These are phyloP conservation scores for Cladobotryum mycophilum DNA, from an alignment of 2,329 filamentous ascomycete genomes.

Conservation along the genomic window DNA sequence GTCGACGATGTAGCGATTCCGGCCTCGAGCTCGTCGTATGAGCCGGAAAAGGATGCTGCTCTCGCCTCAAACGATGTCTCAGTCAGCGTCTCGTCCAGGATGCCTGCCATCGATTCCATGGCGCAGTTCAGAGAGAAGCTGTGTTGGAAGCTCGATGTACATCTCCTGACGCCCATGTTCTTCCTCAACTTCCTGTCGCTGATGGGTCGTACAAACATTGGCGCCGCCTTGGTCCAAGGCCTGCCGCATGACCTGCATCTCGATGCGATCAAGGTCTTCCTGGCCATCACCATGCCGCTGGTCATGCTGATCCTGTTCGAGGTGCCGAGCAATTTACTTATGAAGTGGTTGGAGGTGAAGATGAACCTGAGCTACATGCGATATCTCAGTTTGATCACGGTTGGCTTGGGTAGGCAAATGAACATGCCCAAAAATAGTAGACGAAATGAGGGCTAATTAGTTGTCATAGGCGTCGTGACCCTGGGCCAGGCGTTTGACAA, in stretches of 20 bases:
- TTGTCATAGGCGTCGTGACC: conserved; percentile 16
- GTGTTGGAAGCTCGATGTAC: conserved; percentile 17
- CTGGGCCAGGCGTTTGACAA: conserved; percentile 20
- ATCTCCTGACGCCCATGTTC: conserved; percentile 20
- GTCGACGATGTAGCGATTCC: too few relatives aligned
- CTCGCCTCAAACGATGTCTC: too few relatives aligned
- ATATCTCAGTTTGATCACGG: conserved; percentile 11
- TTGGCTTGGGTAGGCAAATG: conserved; percentile 13
- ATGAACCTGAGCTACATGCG: too few relatives aligned
- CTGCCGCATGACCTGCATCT: conserved; percentile 20
- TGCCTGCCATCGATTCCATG: too few relatives aligned
- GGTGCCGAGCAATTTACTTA: conserved; percentile 19
- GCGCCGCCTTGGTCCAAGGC: conserved; percentile 18
- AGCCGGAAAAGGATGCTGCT: too few relatives aligned
- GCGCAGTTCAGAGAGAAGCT: conserved; percentile 19
- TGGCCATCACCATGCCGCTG: too few relatives aligned
- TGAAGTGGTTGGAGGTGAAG: conserved; percentile 16
- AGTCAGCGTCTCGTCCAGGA: too few relatives aligned
- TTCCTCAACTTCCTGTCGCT: conserved; percentile 23
- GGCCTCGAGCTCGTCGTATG: too few relatives aligned
- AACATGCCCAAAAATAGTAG: neutral
- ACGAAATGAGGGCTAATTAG: neutral
- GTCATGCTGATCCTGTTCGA: conserved; percentile 8
- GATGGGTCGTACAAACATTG: conserved; percentile 22
- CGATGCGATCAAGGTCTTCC: neutral